Percentiles rank a stretch among this genome's conserved stretches.
These are phyloP conservation scores for Nicotiana rustica DNA, from an alignment of 305 asterid species.

Conservation along the genomic window DNA sequence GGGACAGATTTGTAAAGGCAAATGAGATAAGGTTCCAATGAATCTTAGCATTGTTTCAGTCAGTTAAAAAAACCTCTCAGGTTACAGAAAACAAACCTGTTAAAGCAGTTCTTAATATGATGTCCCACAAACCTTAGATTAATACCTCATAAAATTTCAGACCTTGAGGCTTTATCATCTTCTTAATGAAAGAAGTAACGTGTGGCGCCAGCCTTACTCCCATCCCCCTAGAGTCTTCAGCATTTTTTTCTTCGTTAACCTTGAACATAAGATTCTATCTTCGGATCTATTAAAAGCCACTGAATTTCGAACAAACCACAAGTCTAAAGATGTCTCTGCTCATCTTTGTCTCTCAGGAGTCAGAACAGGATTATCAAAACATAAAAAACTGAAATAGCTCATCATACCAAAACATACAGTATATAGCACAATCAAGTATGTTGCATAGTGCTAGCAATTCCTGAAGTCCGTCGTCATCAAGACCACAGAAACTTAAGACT, in stretches of 20 bases:
- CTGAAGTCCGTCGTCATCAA: not conserved
- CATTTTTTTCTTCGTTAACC: constrained; percentile 94
- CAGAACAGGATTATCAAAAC: constrained; percentile 10
- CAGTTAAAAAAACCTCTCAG: constrained; percentile 6
- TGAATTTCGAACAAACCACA: constrained; percentile 89
- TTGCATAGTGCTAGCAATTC: constrained; percentile 19
- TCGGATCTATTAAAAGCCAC: constrained; percentile 96
- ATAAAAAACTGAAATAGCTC: not conserved
- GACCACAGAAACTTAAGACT: not conserved
- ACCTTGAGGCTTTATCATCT: constrained; percentile 83
- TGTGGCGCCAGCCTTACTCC: constrained; percentile 92
- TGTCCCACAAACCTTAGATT: constrained; percentile 89
- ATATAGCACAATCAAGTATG: not conserved
- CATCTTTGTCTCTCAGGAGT: constrained; percentile 28
- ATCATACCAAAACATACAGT: constrained; percentile 2
- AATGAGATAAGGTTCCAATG: constrained; percentile 82
- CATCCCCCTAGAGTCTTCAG: constrained; percentile 96
- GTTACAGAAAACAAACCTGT: constrained; percentile 63
- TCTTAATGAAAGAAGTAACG: constrained; percentile 85
- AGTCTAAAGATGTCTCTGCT: constrained; percentile 96
- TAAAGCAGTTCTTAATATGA: constrained; percentile 87
- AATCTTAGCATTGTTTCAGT: constrained; percentile 12
- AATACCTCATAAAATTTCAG: constrained; percentile 73
- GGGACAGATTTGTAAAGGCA: constrained; percentile 73
- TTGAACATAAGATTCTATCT: constrained; percentile 92